phyloP scores from a whole-genome alignment of 1,284 basidiomycete species.

The Melampsora americana region DNA sequence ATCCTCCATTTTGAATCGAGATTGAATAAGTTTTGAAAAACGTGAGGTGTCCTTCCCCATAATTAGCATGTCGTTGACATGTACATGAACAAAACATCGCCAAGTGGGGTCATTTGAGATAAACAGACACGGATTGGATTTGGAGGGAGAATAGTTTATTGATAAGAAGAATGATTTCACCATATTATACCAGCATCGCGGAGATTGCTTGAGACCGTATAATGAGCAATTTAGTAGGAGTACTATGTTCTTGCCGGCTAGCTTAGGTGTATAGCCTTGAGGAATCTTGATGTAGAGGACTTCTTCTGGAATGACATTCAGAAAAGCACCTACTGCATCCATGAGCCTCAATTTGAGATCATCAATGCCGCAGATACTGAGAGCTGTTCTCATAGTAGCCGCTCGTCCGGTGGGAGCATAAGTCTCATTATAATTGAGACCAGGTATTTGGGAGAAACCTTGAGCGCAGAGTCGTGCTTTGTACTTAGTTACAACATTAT shows the following conservation, averaged over 20 bases:
- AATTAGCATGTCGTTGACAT: neutral
- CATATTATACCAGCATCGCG: neutral
- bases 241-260: neutral
- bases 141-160: neutral
- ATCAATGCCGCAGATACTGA: neutral
- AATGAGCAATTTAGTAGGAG: neutral
- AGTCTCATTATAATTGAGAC: slow-evolving; percentile 4
- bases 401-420: slow-evolving; percentile 16
- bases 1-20: neutral
- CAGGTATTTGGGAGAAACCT: no score
- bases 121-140: neutral
- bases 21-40: neutral
- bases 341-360: neutral
- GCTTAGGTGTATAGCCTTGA: neutral
- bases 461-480: neutral
- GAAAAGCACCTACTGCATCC: neutral
- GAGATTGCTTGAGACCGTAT: slow-evolving; percentile 10
- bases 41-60: neutral
- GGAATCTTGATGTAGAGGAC: no score
- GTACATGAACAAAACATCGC: neutral
- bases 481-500: neutral
- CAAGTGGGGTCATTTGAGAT: neutral
- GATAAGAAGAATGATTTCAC: slow-evolving; percentile 3
- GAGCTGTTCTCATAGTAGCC: neutral
- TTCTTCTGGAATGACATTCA: slow-evolving; percentile 9